Base-by-base conservation (phyloP, 1,139 yeast genomes). In the Suhomyces choctaworum region DNA sequence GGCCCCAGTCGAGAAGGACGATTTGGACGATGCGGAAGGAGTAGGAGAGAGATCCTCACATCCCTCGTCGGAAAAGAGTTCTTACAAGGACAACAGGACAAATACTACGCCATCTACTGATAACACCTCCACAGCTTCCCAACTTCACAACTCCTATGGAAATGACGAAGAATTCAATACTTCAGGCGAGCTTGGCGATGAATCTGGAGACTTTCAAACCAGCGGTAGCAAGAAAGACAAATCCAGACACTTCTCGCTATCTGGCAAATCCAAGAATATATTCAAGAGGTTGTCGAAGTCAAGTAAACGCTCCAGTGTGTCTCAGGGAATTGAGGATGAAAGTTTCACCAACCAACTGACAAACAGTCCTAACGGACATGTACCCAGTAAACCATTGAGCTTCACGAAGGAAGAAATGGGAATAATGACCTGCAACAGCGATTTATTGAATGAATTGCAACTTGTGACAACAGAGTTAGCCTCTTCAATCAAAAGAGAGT, bases 391-490 rank as follows among this genome's bases (percentile, higher is more conserved):
- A 8, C 20, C 27, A 8, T 32, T 50, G 59, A 46, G 51, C 10
- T 71, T 82, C 37, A 66, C 79, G 3, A 72, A 78, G 30, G 84
- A 78, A 23, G 88, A 83, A 45, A 55, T 81, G 43, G 80, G 81
- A 2, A 64, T 82, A 4, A 67, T 83, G 66, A 74, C 68, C 25
- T 77, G 82, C 35, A 82, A 80, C 43, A 70, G 68, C 33, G 75
- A 72, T 22, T 58, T 84, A 28, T 64, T 82, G 47, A 70, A 73
- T 41, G 92, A 84, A 52, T 59, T 84, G 31, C 82, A 81, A 42
- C 54, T 82, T 22, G 81, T 84, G 1, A 80, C 90, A 2, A 73
- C 76, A 14, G 94, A 84, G 51, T 65, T 84, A 33, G 90, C 89
- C 0, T 75, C 78, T 15, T 80, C 89, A 0, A 81, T 84, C 33